Conservation (phyloP, 495 filamentous ascomycete species). For the Venustampulla echinocandica region DNA sequence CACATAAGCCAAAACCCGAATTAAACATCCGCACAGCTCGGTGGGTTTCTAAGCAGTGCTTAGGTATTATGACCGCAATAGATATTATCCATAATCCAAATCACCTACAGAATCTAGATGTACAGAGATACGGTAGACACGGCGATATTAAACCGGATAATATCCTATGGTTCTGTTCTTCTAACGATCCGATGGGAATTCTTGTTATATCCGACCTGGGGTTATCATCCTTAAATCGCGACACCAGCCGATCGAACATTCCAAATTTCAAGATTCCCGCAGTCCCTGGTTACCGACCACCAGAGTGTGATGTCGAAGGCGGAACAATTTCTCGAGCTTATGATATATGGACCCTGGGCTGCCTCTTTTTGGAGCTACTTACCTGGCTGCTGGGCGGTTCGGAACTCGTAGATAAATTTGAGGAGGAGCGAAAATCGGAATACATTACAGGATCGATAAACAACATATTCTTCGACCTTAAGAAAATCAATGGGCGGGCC, state of each 20-base stretch:
- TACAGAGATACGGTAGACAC: slow-evolving; percentile 7
- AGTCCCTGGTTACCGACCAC: slow-evolving; percentile 19
- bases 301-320: slow-evolving; percentile 22
- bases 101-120: neutral
- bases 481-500: neutral
- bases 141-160: slow-evolving; percentile 21
- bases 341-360: slow-evolving; percentile 38
- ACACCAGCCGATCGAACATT: neutral
- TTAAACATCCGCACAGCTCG: neutral
- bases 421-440: neutral
- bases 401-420: neutral
- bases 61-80: slow-evolving; percentile 1
- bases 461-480: neutral
- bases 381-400: slow-evolving; percentile 16
- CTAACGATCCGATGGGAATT: neutral
- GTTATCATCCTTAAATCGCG: slow-evolving; percentile 1
- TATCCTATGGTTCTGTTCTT: slow-evolving; percentile 17
- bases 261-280: neutral
- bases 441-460: neutral
- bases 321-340: slow-evolving; percentile 20
- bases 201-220: slow-evolving; percentile 15
- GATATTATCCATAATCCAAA: slow-evolving; percentile 13
- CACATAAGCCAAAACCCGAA: slow-evolving; percentile 1
- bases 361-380: slow-evolving; percentile 32
- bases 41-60: slow-evolving; percentile 4